These are phyloP conservation scores for Auriscalpium microsporum DNA, from an alignment of 768 basidiomycete genomes.

Conservation along the genomic window DNA sequence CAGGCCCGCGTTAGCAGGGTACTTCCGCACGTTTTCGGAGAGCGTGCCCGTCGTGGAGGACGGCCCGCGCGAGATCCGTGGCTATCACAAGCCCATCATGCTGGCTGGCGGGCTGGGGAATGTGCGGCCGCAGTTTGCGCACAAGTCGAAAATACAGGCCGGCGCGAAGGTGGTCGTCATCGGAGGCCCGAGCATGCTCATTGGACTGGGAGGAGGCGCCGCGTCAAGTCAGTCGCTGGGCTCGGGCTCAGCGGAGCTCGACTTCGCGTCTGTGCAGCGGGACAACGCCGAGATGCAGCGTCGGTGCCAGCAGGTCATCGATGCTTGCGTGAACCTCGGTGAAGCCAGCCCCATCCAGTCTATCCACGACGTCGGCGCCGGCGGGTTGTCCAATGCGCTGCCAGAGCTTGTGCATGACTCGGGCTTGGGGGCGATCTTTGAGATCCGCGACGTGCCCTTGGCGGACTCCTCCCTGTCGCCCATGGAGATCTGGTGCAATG, in stretches of 20 bases:
- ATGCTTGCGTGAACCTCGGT: constrained; percentile 66
- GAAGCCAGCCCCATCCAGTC: constrained; percentile 78
- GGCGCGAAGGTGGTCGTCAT: constrained; percentile 88
- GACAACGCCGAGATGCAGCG: constrained; percentile 99
- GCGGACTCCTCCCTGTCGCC: constrained; percentile 94
- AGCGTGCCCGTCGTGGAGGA: constrained; percentile 48
- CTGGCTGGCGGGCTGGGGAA: constrained; percentile 96
- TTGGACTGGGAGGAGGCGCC: constrained; percentile 94
- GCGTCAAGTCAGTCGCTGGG: constrained; percentile 92
- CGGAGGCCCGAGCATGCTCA: constrained; percentile 93
- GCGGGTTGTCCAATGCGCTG: constrained; percentile 91
- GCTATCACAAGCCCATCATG: constrained; percentile 99
- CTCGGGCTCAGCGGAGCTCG: constrained; percentile 82
- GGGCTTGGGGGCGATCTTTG: constrained; percentile 82
- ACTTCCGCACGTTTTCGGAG: constrained; percentile 92
- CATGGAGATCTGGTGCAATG: constrained; percentile 99
- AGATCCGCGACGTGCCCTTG: constrained; percentile 88
- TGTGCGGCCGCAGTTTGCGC: constrained; percentile 76
- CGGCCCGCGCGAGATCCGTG: constrained; percentile 59
- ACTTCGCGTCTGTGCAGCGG: constrained; percentile 95
- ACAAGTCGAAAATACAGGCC: constrained; percentile 65
- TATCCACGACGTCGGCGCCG: constrained; percentile 97
- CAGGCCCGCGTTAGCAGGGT: constrained; percentile 83
- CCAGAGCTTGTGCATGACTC: constrained; percentile 97
- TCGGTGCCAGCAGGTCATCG: constrained; percentile 94